Evolutionary conservation across 768 basidiomycete species (phyloP), one percentile per base, ranked within the genome.

Genomic region (Mycena olivaceomarginata): DNA sequence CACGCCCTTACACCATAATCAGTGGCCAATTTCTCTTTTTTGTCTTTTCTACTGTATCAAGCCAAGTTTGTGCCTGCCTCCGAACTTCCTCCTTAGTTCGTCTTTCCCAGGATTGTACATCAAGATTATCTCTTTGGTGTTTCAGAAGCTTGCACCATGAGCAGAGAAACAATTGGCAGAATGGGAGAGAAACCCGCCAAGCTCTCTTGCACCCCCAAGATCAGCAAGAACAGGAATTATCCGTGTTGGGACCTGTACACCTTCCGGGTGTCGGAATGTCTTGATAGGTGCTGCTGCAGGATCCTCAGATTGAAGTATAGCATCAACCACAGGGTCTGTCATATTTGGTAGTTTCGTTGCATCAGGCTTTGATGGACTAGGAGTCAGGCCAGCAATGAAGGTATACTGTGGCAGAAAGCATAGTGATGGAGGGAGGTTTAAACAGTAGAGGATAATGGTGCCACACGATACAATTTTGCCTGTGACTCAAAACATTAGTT

Each of bases 1-100:
- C 77, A 74, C 76, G 74, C 80, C 4, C 78, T 62, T 0, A 80
- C 78, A 15, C 82, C 82, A 13, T 66, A 63, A 9, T 62, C 13
- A 15, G 12, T 68, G 2, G 39, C 39, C 7, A 12, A 6, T 7
- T 12, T 22, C 62, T 20, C 10, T 70, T 16, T 37, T 41, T 63
- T 37, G 67, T 67, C 12, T 2, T 31, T 31, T 1, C 3, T 31
- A 31, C 43, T 22, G 37, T 22, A 57, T 6, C 16, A 6, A 71
- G n/a, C 80, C 80, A 80, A 7, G 9, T 12, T 2, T 69, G 13
- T 18, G 72, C 75, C 31, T 76, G 68, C 8, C 1, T 37, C 15
- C 18, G 16, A 15, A 79, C 75, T 16, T 37, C 57, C n/a, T 5
- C n/a, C 18, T 59, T 45, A 65, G 53, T 53, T 9, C 77, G 73